Evolutionary conservation across 2,329 filamentous ascomycete genomes (phyloP), one percentile per base, ranked within the genome.

Genomic region (Ophiocordyceps robertsii): DNA sequence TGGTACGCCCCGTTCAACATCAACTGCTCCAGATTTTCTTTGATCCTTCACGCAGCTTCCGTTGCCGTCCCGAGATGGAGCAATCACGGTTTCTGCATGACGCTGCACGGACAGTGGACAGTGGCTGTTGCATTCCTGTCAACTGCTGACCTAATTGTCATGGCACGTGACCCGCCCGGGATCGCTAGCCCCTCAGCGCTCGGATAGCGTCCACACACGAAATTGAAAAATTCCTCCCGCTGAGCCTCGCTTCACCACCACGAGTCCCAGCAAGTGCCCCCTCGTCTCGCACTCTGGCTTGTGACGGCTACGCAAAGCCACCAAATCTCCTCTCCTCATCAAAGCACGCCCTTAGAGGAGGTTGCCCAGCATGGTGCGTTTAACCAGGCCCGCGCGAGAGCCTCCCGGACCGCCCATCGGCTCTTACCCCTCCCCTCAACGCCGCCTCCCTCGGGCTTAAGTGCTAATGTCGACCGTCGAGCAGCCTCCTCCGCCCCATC

Each of bases 401-500:
- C 13, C 9, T n/a, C 14, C 33, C 33, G 17, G 33, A 14, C 33
- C n/a, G 33, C 10, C 33, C n/a, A 35, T 16, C 8, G 4, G 14
- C 33, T 17, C 33, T 16, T 35, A 55, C 55, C 56, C 54, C 52
- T 58, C 55, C 47, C 45, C 50, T 44, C 41, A 44, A 39, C 43
- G 40, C 32, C 42, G 41, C 30, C 44, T 47, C 43, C 45, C 51
- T 45, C 56, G 47, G 49, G 31, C 31, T 8, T 60, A 47, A 61
- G 52, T 44, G 45, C 41, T 16, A 37, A 43, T 45, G 48, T 43
- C 29, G 29, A n/a, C 19, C 29, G 29, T 38, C 37, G 29, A 37
- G 56, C 49, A 90, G 92, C 87, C 92, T 73, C 92, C 92, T 64
- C 89, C 89, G 70, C 84, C 88, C 55, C 88, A 96, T 66, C 89